Evolutionary conservation across 345 rosid genomes (phyloP), one percentile per base, ranked within the genome.

Genomic region (Euphorbia tirucalli): DNA sequence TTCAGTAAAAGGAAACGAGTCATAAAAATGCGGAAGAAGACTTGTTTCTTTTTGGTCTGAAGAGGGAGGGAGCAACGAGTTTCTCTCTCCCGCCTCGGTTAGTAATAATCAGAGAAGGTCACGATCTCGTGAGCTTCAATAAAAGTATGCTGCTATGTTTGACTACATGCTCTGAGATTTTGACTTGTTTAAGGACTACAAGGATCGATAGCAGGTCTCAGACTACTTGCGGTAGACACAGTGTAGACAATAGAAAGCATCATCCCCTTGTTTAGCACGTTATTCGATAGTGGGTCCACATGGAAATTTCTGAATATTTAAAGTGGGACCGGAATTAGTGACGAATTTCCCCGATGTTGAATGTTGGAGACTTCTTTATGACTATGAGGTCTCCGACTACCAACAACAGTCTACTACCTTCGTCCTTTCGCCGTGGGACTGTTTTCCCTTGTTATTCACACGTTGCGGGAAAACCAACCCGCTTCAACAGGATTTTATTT

Each of bases 191-290:
- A 5, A 32, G 7, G 27, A 37, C 11, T 31, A 21, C 22, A 32
- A 48, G n/a, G 58, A 56, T 57, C 22, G 10, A 0, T 21, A 24
- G 25, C 25, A 22, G 54, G 49, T 4, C 18, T 25, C 2, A 56
- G 6, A 4, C 16, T 31, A 49, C 64, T n/a, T 56, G 3, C 1
- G 54, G 22, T 69, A 24, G 63, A 16, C 31, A 3, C 55, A n/a
- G 10, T 16, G 27, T 57, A 28, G 28, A 8, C 8, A 6, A 18
- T 5, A 43, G 28, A 2, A 11, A 58, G 11, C 39, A 4, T 10
- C 65, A 43, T 43, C 73, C 3, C 43, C 73, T 43, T 70, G 18
- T 4, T 27, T 28, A 1, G n/a, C 56, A 70, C 5, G 65, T 70
- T 27, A 58, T 18, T 35, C 0, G 65, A 37, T 1, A 7, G 56